Conservation (phyloP, 805 yeast species). For the Lachancea sp. region DNA sequence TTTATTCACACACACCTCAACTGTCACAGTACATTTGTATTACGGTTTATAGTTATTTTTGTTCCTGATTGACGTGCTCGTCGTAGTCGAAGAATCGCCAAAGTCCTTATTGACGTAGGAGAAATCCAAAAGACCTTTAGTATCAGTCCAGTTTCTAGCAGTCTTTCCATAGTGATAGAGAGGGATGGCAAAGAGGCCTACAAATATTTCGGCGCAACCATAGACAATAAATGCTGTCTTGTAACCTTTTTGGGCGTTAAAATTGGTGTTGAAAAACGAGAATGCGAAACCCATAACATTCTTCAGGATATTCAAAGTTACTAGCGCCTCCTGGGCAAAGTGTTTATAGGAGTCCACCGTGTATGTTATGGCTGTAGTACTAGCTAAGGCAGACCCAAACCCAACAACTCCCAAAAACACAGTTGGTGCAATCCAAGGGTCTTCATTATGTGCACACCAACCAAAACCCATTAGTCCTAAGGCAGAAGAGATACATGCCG, state of each 20-base stretch:
- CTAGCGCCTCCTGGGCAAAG: slow-evolving; percentile 55
- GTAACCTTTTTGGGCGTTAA: slow-evolving; percentile 38
- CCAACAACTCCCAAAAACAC: slow-evolving; percentile 50
- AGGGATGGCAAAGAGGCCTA: slow-evolving; percentile 45
- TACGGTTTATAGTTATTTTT: too few species aligned
- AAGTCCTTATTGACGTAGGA: slow-evolving; percentile 9
- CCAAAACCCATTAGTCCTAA: slow-evolving; percentile 46
- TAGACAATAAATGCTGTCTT: slow-evolving; percentile 45
- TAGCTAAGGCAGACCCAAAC: slow-evolving; percentile 55
- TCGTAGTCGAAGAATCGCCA: not conserved
- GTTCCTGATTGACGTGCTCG: not conserved
- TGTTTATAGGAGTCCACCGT: slow-evolving; percentile 51
- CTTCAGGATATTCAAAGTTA: slow-evolving; percentile 48
- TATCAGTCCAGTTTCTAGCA: slow-evolving; percentile 46
- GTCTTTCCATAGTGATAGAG: slow-evolving; percentile 50
- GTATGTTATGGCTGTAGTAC: slow-evolving; percentile 56
- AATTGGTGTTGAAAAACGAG: slow-evolving; percentile 49
- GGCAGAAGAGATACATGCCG: slow-evolving; percentile 9
- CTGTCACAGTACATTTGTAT: too few species aligned
- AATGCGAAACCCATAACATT: slow-evolving; percentile 51
- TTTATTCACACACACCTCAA: too few species aligned
- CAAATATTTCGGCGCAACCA: slow-evolving; percentile 44
- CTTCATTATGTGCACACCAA: slow-evolving; percentile 45
- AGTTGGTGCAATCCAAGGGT: slow-evolving; percentile 53
- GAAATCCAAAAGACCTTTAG: slow-evolving; percentile 37